Evolutionary conservation across 2,329 filamentous ascomycete species (phyloP), one percentile per base, ranked within the genome.

Genomic region (Sporothrix euskadiensis): DNA sequence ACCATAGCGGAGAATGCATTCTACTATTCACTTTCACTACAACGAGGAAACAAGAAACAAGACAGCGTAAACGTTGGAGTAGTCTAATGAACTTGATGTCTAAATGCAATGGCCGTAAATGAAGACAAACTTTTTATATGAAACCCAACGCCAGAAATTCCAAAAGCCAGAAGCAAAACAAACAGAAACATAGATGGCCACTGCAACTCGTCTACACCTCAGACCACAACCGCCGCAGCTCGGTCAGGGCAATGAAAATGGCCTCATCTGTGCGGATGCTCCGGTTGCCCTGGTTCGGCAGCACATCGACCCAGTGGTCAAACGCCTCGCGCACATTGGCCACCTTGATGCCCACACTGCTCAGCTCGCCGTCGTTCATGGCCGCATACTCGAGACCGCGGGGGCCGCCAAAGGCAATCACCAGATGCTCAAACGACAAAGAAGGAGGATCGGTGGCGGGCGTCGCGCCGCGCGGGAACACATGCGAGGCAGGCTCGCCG

Each of bases 241-340:
- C 88, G 78, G 90, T 91, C 79, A 97, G 81, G 0, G 90, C 92
- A 79, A 96, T 88, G 83, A 92, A 92, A 22, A 97, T 82, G 0
- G 93, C 93, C 82, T 97, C 94, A 78, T 97, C 93, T 0, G 93
- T 96, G 75, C 92, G 84, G 75, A 97, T 95, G 0, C 90, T 94
- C 78, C 93, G 85, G 80, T 92, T 95, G 0, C 93, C 93, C 81
- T 97, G 94, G 0, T 89, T 89, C 3, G 93, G 92, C 76, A 94
- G 85, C 61, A 96, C 86, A 80, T 97, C 93, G 22, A 97, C 85
- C 93, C 93, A 97, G 77, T 90, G 86, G 81, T 97, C 94, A 80
- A 97, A 97, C 69, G 95, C 80, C 76, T 93, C 89, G 76, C 85
- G 88, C 8, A 90, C 90, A 75, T 88, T 89, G 32, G 85, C 84